Conservation (phyloP, 352 stramenopile species). For the Phytophthora nicotianae region DNA sequence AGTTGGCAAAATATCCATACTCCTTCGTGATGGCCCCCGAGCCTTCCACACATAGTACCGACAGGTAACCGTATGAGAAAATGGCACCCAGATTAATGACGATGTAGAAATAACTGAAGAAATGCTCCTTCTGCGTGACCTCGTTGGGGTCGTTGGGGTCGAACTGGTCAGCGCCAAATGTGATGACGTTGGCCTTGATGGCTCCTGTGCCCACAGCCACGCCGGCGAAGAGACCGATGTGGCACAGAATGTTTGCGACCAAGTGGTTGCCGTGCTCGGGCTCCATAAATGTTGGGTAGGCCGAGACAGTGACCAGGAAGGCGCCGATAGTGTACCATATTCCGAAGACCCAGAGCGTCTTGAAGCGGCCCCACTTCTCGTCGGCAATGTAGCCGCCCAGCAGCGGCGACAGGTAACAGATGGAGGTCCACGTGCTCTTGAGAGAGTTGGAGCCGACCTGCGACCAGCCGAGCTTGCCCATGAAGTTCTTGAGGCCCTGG, state of each 20-base stretch:
- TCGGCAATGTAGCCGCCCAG: constrained; percentile 86
- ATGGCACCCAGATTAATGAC: constrained; percentile 92
- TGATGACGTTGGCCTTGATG: constrained; percentile 90
- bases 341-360: constrained; percentile 83
- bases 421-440: constrained; percentile 90
- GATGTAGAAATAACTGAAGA: constrained; percentile 94
- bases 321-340: constrained; percentile 79
- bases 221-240: constrained; percentile 75
- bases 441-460: constrained; percentile 86
- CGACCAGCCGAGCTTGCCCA: constrained; percentile 74
- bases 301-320: constrained; percentile 71
- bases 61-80: constrained; percentile 92
- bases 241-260: constrained; percentile 69
- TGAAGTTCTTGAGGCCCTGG: constrained; percentile 88
- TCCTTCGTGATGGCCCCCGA: constrained; percentile 67
- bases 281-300: constrained; percentile 62
- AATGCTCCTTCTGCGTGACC: constrained; percentile 78
- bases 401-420: constrained; percentile 85
- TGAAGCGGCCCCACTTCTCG: constrained; percentile 87
- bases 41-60: constrained; percentile 88
- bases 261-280: constrained; percentile 43
- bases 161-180: constrained; percentile 88
- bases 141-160: constrained; percentile 86
- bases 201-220: constrained; percentile 82
- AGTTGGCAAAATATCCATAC: constrained; percentile 92